These are phyloP conservation scores for Hanseniaspora singularis DNA, from an alignment of 805 yeast genomes.

Conservation along the genomic window DNA sequence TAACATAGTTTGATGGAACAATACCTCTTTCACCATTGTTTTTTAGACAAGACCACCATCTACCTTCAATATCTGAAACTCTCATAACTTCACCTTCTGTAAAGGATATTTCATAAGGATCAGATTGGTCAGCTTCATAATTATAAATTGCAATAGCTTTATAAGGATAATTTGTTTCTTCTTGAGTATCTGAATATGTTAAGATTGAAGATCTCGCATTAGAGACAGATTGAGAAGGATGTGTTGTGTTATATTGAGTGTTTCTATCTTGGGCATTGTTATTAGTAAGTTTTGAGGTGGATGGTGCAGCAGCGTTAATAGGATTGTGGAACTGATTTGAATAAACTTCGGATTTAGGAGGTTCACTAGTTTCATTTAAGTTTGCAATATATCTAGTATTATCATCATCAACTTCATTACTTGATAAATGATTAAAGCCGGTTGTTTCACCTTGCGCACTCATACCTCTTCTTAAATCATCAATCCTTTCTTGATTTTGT, in stretches of 20 bases:
- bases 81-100: conserved; percentile 82
- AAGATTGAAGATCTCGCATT: conserved; percentile 30
- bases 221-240: conserved; percentile 15
- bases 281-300: conserved; percentile 13
- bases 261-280: neutral
- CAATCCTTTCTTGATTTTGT: conserved; percentile 15
- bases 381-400: conserved; percentile 33
- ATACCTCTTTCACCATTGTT: conserved; percentile 88
- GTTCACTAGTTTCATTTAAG: conserved; percentile 12
- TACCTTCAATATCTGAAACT: conserved; percentile 84
- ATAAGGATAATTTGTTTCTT: conserved; percentile 46
- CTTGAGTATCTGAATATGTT: conserved; percentile 29
- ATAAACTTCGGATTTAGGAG: conserved; percentile 22
- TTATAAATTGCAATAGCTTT: conserved; percentile 77
- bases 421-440: conserved; percentile 4
- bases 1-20: conserved; percentile 89
- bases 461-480: conserved; percentile 17
- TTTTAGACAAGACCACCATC: conserved; percentile 97
- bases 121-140: conserved; percentile 83
- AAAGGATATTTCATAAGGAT: conserved; percentile 83
- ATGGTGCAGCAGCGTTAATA: conserved; percentile 20
- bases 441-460: conserved; percentile 17
- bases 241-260: conserved; percentile 3
- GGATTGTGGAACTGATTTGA: conserved; percentile 11
- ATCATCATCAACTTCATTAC: conserved; percentile 16